Evolutionary conservation across 2,329 filamentous ascomycete species (phyloP), one percentile per base, ranked within the genome.

Genomic region (Ophiocordyceps camponoti-rufipedis): DNA sequence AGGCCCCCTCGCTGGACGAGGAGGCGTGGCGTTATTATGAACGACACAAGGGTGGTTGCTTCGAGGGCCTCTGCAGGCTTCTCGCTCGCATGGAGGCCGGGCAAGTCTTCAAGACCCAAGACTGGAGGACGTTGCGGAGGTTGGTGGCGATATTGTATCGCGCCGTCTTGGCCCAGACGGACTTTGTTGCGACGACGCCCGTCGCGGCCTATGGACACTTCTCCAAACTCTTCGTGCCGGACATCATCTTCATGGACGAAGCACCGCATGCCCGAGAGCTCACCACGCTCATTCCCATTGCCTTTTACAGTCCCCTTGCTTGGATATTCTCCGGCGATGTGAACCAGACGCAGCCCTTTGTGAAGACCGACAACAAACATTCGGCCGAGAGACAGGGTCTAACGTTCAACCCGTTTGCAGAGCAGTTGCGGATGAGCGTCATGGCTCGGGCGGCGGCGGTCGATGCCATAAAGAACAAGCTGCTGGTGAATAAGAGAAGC

Each of bases 211-310:
- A 56, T 4, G 59, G 60, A 0, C 51, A 54, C 0, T 66, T 70
- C 32, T 51, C 57, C 0, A 58, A 55, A 2, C 54, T 86, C 7
- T 85, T 87, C 31, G 80, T 82, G 50, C 85, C 86, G 0, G 83
- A 91, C 53, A 79, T 94, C 50, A 76, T 91, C 0, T 88, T 94
- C 56, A 84, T 93, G 50, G 86, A 88, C 41, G 85, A 93, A 58
- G 63, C 65, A 0, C 63, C 66, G 0, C 67, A 71, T 41, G 65
- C 65, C 0, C 54, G 67, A 14, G 68, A 71, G 49, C 53, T 70
- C 0, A 68, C 67, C 0, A 64, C 63, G 0, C 51, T 71, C 16
- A 68, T 71, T 1, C 58, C 67, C 0, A 54, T 71, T 18, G 66
- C 66, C 0, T 64, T 60, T 28, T 69, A 63, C 42, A 56, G 59